Conservation (phyloP, 148 eudicot species). For the Persicaria tinctoria region DNA sequence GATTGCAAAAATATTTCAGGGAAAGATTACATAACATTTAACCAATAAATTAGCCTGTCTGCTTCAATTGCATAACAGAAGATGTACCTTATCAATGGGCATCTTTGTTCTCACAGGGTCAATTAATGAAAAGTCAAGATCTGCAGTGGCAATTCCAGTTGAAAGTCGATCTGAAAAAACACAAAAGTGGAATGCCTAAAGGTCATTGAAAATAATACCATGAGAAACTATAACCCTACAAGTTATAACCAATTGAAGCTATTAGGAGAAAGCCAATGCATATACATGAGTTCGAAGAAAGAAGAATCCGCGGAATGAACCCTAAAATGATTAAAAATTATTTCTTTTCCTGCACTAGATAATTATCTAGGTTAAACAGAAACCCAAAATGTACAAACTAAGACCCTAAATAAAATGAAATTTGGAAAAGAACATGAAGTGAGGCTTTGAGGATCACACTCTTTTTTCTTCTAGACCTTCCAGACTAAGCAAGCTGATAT, state of each 20-base stretch:
- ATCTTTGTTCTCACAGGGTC: constrained; percentile 79
- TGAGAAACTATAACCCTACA: background rate
- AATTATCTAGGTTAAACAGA: too few relatives aligned
- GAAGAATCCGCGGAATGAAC: background rate
- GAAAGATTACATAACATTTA: background rate
- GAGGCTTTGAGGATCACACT: background rate
- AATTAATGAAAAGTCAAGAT: constrained; percentile 64
- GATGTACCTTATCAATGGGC: constrained; percentile 72
- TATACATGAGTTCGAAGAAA: background rate
- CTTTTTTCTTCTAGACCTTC: background rate
- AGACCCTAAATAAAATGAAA: too few relatives aligned
- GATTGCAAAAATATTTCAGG: background rate
- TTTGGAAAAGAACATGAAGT: too few relatives aligned
- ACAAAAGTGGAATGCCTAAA: background rate
- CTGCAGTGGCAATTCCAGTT: constrained; percentile 86
- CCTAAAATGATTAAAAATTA: background rate
- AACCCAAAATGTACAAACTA: too few relatives aligned
- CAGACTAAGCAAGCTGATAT: background rate
- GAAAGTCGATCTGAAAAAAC: constrained; percentile 51
- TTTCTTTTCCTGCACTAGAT: too few relatives aligned
- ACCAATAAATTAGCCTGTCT: background rate
- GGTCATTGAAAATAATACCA: background rate
- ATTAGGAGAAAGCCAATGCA: background rate
- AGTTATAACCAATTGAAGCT: background rate
- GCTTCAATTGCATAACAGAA: background rate